phyloP scores from a whole-genome alignment of 306 rosid species.

The Oemleria cerasiformis region DNA sequence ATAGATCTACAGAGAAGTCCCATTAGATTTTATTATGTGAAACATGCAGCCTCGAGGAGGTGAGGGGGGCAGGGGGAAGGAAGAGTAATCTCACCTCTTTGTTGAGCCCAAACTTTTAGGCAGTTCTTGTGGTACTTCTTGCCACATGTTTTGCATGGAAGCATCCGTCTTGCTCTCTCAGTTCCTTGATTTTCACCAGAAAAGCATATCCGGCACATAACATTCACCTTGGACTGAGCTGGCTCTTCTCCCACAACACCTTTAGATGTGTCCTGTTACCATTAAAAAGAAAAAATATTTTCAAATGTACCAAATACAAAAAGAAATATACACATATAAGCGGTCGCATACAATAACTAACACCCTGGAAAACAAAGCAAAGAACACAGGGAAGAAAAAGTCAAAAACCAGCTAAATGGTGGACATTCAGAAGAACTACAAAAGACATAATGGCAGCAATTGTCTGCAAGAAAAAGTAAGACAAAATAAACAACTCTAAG shows the following conservation, averaged over 20 bases:
- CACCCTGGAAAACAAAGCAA: neutral
- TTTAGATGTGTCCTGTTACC: constrained; percentile 61
- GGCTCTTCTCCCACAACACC: constrained; percentile 64
- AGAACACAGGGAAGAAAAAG: neutral
- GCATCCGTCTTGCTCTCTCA: constrained; percentile 85
- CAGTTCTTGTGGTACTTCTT: constrained; percentile 95
- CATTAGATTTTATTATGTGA: neutral
- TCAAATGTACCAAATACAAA: neutral
- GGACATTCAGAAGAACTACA: neutral
- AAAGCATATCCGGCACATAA: constrained; percentile 92
- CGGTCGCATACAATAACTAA: neutral
- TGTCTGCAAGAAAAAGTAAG: neutral
- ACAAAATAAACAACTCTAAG: no score
- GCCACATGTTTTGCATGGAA: constrained; percentile 89
- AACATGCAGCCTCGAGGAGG: neutral
- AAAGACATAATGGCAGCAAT: neutral
- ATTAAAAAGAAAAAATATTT: neutral
- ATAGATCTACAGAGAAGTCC: constrained; percentile 42
- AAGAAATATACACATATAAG: neutral
- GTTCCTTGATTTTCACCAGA: constrained; percentile 83
- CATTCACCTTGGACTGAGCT: constrained; percentile 64
- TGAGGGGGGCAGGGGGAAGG: neutral
- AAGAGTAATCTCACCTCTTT: constrained; percentile 63
- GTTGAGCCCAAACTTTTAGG: constrained; percentile 85
- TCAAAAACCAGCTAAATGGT: neutral